Conservation (phyloP, 106 monocot genomes). For the Hemerocallis citrina region DNA sequence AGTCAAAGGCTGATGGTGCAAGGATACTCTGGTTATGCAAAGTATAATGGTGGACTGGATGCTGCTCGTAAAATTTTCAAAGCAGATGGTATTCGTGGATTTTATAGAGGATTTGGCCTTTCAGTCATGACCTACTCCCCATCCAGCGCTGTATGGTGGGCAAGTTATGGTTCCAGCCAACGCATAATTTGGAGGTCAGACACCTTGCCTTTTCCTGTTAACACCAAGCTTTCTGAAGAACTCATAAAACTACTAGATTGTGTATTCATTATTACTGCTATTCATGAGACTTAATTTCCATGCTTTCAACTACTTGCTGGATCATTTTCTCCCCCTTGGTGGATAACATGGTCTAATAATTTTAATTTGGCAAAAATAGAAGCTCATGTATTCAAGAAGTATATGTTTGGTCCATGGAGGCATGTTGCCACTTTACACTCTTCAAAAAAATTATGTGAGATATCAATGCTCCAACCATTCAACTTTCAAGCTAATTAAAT, state of each 20-base stretch:
- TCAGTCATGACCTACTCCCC: conserved; percentile 91
- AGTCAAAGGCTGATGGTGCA: conserved; percentile 99
- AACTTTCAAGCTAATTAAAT: too few relatives aligned
- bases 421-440: too few relatives aligned
- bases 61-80: conserved; percentile 55
- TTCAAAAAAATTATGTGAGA: too few relatives aligned
- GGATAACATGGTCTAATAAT: too few relatives aligned
- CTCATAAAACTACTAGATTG: too few relatives aligned
- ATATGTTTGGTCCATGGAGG: too few relatives aligned
- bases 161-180: conserved; percentile 92
- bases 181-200: conserved; percentile 78
- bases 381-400: too few relatives aligned
- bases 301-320: too few relatives aligned
- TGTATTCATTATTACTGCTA: not conserved
- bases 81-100: conserved; percentile 59
- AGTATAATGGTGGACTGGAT: conserved; percentile 80
- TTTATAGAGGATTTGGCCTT: conserved; percentile 90
- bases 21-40: conserved; percentile 84
- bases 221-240: not conserved
- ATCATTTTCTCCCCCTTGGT: too few relatives aligned
- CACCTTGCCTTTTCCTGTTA: not conserved
- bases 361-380: too few relatives aligned
- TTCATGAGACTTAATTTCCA: too few relatives aligned
- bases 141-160: conserved; percentile 98
- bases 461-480: too few relatives aligned